These are phyloP conservation scores for Skeletonema grethae DNA, from an alignment of 108 stramenopile genomes.

Conservation along the genomic window DNA sequence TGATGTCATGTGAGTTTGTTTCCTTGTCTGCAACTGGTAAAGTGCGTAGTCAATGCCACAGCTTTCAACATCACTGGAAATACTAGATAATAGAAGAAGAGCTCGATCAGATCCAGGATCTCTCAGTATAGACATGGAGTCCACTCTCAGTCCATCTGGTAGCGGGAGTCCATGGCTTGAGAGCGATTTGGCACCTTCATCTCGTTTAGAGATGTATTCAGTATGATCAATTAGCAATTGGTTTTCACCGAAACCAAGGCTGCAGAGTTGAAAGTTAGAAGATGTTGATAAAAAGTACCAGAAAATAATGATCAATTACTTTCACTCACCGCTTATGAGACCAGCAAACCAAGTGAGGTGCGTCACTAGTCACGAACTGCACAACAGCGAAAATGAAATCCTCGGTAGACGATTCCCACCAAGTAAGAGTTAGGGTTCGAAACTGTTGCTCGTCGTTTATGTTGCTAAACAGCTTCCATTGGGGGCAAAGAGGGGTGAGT, in stretches of 20 bases:
- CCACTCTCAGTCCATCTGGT: slow-evolving; percentile 24
- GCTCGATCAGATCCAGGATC: slow-evolving; percentile 34
- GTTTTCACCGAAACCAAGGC: slow-evolving; percentile 36
- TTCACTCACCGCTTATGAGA: slow-evolving; percentile 23
- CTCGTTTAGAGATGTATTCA: slow-evolving; percentile 9
- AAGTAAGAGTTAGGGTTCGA: slow-evolving; percentile 29
- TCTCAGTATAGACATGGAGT: slow-evolving; percentile 31
- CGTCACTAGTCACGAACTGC: slow-evolving; percentile 24
- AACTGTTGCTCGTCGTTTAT: slow-evolving; percentile 44
- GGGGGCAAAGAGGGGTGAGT: slow-evolving; percentile 3
- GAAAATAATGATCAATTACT: neutral
- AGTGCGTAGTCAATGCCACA: slow-evolving; percentile 27
- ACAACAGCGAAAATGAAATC: slow-evolving; percentile 43
- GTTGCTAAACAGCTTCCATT: slow-evolving; percentile 44
- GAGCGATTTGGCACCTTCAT: neutral
- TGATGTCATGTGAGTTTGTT: neutral
- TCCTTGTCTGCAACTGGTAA: slow-evolving; percentile 33
- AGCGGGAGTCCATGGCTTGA: slow-evolving; percentile 24
- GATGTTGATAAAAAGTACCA: neutral
- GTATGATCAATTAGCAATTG: slow-evolving; percentile 17
- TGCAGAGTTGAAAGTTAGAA: neutral
- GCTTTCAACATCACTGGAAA: slow-evolving; percentile 1
- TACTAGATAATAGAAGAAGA: slow-evolving; percentile 32
- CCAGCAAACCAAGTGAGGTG: slow-evolving; percentile 33
- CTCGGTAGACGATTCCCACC: slow-evolving; percentile 40